Evolutionary conservation across 192 early-diverging fungal species (phyloP).

Genomic region (Chytriomyces sp.): DNA sequence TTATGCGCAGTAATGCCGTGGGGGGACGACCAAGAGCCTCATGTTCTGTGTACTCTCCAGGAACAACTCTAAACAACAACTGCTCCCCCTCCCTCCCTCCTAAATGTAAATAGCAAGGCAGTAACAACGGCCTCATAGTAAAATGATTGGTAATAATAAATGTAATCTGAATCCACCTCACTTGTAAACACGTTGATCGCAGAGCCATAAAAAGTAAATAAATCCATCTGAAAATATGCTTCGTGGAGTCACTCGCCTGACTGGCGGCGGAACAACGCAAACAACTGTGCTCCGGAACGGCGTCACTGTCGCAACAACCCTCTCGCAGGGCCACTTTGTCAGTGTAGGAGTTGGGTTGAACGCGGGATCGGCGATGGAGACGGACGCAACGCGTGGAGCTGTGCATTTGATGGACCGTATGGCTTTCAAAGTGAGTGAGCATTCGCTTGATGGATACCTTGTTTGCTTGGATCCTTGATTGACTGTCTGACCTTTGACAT

Average conservation of each 20-base stretch:
- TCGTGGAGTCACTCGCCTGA: background rate
- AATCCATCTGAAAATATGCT: too few relatives aligned
- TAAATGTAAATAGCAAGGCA: too few relatives aligned
- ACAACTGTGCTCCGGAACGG: slow-evolving; percentile 90
- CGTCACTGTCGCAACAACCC: slow-evolving; percentile 81
- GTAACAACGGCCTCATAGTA: too few relatives aligned
- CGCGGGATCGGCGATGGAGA: slow-evolving; percentile 89
- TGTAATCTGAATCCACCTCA: too few relatives aligned
- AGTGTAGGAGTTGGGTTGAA: slow-evolving; percentile 89
- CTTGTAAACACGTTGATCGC: too few relatives aligned
- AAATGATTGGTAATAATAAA: too few relatives aligned
- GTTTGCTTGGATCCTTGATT: background rate
- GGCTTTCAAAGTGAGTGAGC: slow-evolving; percentile 80
- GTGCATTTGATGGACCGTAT: slow-evolving; percentile 89
- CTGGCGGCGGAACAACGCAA: slow-evolving; percentile 17
- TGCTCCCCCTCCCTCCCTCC: too few relatives aligned
- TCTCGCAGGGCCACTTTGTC: slow-evolving; percentile 86
- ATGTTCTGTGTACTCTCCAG: too few relatives aligned
- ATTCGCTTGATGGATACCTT: background rate
- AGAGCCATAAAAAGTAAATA: too few relatives aligned
- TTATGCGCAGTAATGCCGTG: too few relatives aligned
- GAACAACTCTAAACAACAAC: too few relatives aligned
- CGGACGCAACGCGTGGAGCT: slow-evolving; percentile 67
- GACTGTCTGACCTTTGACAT: background rate
- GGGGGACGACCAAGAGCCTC: too few relatives aligned